phyloP scores from a whole-genome alignment of 148 eudicot species.

The Rhododendron vialii region DNA sequence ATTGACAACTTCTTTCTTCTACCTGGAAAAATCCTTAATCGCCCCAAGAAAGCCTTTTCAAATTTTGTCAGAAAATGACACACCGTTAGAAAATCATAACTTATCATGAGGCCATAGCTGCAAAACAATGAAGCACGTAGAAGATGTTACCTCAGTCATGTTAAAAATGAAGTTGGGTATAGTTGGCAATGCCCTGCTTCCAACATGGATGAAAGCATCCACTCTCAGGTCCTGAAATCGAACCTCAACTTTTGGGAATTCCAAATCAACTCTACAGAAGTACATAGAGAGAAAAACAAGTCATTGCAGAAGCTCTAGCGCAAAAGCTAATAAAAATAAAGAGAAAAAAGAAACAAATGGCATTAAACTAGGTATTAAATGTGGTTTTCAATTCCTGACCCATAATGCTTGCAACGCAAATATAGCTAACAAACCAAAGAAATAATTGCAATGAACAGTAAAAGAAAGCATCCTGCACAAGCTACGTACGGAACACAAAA shows the following conservation, averaged over 20 bases:
- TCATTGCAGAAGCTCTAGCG: neutral
- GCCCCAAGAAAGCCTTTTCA: conserved; percentile 57
- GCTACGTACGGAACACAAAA: neutral
- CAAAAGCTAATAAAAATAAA: conserved; percentile 7
- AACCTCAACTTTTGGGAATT: conserved; percentile 82
- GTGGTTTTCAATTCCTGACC: neutral
- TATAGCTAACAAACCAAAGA: neutral
- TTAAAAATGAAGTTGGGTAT: conserved; percentile 75
- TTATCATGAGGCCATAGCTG: neutral
- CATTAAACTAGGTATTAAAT: neutral
- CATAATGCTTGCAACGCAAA: neutral
- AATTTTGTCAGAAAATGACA: conserved; percentile 3
- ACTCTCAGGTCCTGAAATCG: conserved; percentile 73
- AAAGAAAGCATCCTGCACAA: neutral
- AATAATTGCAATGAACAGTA: neutral
- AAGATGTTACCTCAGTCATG: conserved; percentile 60
- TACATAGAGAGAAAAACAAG: conserved; percentile 11
- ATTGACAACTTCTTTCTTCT: conserved; percentile 52
- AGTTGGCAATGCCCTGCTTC: conserved; percentile 90
- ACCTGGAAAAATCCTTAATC: conserved; percentile 48
- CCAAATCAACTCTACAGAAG: conserved; percentile 68
- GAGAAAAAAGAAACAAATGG: neutral
- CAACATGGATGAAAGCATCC: conserved; percentile 78
- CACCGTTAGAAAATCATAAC: conserved; percentile 15
- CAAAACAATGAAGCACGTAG: neutral